Conservation (phyloP, 1,284 basidiomycete genomes). For the Cerioporus squamosus region DNA sequence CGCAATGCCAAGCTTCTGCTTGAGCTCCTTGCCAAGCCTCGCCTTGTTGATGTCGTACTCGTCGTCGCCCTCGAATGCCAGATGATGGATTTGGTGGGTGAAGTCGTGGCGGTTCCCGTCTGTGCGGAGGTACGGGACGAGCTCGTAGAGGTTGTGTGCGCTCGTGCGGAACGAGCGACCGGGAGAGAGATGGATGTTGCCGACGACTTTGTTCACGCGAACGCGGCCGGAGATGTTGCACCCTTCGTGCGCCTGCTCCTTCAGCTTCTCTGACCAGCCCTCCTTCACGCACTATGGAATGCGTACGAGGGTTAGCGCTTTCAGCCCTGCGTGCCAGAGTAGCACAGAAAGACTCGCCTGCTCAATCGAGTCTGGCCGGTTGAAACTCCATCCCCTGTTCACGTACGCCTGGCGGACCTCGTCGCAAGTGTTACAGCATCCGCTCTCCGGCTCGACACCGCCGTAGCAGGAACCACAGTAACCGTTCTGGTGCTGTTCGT, state of each 20-base stretch:
- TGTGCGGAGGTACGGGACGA: conserved; percentile 94
- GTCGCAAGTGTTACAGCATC: conserved; percentile 98
- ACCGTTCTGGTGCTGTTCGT: conserved; percentile 60
- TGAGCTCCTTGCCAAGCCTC: conserved; percentile 67
- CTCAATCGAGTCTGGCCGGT: conserved; percentile 89
- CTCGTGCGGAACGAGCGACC: conserved; percentile 94
- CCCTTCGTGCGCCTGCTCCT: conserved; percentile 91
- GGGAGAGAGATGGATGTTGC: conserved; percentile 88
- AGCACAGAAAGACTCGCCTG: conserved; percentile 60
- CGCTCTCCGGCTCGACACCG: conserved; percentile 77
- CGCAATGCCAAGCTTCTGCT: conserved; percentile 74
- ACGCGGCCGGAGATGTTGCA: conserved; percentile 93
- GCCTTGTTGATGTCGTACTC: conserved; percentile 74
- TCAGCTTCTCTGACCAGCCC: conserved; percentile 94
- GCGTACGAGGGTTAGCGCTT: background rate
- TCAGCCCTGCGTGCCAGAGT: too few species aligned
- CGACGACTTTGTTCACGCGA: conserved; percentile 96
- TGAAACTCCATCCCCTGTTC: conserved; percentile 94
- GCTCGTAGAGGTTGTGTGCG: conserved; percentile 84
- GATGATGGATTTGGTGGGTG: conserved; percentile 85
- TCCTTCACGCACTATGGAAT: conserved; percentile 82
- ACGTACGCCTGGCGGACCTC: conserved; percentile 92
- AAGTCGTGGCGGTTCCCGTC: conserved; percentile 92
- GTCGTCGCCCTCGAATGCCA: conserved; percentile 86
- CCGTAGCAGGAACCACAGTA: conserved; percentile 99